phyloP scores from a whole-genome alignment of 257 asterid species.

The Capsicum rhomboideum region DNA sequence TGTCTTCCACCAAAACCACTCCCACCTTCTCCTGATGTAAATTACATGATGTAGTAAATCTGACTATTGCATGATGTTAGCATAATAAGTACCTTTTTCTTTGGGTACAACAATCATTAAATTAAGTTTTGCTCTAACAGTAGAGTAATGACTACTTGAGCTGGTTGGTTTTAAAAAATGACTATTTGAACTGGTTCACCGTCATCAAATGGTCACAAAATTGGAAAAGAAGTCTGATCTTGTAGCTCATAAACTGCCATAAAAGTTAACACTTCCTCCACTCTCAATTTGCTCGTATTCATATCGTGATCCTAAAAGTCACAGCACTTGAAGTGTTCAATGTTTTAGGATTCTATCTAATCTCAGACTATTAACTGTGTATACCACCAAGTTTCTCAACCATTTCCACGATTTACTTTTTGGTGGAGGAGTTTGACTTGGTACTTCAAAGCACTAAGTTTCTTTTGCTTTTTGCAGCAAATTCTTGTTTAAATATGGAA shows the following conservation, averaged over 20 bases:
- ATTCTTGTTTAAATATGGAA: neutral
- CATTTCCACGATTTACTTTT: neutral
- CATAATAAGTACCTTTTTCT: neutral
- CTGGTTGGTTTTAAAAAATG: neutral
- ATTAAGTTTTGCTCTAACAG: neutral
- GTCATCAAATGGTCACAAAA: neutral
- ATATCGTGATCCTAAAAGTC: neutral
- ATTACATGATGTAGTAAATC: neutral
- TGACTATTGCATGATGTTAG: neutral
- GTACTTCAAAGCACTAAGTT: neutral
- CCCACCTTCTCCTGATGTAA: too few species aligned
- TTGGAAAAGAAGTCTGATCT: neutral
- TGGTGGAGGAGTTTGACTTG: neutral
- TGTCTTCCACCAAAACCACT: too few species aligned
- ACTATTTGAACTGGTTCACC: neutral
- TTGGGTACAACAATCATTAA: neutral
- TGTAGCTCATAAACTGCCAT: neutral
- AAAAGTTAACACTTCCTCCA: neutral
- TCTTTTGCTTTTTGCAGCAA: neutral
- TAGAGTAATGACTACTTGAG: neutral
- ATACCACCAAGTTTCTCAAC: neutral
- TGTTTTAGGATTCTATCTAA: neutral
- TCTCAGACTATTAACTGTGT: neutral
- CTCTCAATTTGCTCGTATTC: neutral
- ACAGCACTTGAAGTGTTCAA: neutral